phyloP scores from a whole-genome alignment of 306 rosid genomes.

The Crotalaria pallida region DNA sequence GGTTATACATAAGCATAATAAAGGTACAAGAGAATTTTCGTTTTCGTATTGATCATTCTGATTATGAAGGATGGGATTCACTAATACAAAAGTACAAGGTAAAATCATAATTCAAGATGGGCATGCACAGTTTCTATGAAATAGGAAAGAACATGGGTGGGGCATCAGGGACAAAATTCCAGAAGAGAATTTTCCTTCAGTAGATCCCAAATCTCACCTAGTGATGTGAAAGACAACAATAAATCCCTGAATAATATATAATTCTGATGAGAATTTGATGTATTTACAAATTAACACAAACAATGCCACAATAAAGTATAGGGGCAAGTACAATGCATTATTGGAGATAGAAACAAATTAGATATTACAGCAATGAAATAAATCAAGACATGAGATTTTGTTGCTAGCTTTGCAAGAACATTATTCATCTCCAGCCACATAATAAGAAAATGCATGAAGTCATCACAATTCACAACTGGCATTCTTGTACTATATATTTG shows the following conservation, averaged over 20 bases:
- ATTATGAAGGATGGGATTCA: not conserved
- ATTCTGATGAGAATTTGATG: not conserved
- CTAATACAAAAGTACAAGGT: not conserved
- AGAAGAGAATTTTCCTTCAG: not conserved
- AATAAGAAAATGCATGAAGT: not conserved
- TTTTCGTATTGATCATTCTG: no score
- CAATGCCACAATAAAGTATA: constrained; percentile 3
- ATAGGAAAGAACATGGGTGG: constrained; percentile 27
- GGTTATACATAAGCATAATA: no score
- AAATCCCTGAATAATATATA: not conserved
- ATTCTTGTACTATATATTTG: not conserved
- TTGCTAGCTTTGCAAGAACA: constrained; percentile 7
- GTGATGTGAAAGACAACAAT: constrained; percentile 18
- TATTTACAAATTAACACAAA: not conserved
- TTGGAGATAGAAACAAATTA: not conserved
- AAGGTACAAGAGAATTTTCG: no score
- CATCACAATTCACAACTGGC: constrained; percentile 12
- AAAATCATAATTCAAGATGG: constrained; percentile 3
- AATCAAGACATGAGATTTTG: not conserved
- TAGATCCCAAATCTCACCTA: constrained; percentile 21
- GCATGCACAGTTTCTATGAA: constrained; percentile 32
- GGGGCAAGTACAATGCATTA: constrained; percentile 20
- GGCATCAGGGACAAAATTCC: constrained; percentile 23
- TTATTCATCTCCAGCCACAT: constrained; percentile 11
- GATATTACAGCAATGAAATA: not conserved